Evolutionary conservation across 1,139 yeast genomes (phyloP).

Genomic region (Geotrichum aggregatum): DNA sequence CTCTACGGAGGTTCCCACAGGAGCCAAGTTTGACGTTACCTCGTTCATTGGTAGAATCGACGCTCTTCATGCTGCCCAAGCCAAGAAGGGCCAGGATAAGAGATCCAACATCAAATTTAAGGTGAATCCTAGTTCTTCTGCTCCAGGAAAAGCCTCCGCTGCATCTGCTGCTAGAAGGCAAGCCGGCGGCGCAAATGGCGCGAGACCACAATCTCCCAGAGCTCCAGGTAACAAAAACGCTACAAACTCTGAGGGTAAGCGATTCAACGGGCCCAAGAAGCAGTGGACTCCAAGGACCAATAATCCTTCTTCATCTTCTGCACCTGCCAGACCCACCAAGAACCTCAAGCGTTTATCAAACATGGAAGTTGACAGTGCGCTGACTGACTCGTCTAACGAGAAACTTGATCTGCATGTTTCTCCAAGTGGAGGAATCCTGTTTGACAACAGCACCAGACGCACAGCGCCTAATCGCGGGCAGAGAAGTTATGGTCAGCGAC

Average conservation of each 20-base stretch:
- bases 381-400: slow-evolving; percentile 19
- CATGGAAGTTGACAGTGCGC: slow-evolving; percentile 13
- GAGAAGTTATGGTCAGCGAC: neutral
- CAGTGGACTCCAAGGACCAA: slow-evolving; percentile 7
- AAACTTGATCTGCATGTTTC: slow-evolving; percentile 26
- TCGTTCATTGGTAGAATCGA: slow-evolving; percentile 32
- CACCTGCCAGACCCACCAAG: slow-evolving; percentile 13
- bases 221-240: neutral
- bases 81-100: slow-evolving; percentile 22
- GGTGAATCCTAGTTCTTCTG: neutral
- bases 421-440: slow-evolving; percentile 18
- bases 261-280: neutral
- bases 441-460: slow-evolving; percentile 12
- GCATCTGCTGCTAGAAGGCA: neutral
- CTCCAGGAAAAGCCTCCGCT: neutral
- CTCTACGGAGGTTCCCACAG: slow-evolving; percentile 16
- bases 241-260: neutral
- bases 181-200: neutral
- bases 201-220: neutral
- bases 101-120: slow-evolving; percentile 3
- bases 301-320: neutral
- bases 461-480: neutral
- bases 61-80: slow-evolving; percentile 30
- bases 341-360: slow-evolving; percentile 4
- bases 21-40: slow-evolving; percentile 28